Percentiles rank a stretch among this genome's conserved stretches.
Conservation (phyloP, 1,284 basidiomycete genomes). For the Malassezia cuniculi region DNA sequence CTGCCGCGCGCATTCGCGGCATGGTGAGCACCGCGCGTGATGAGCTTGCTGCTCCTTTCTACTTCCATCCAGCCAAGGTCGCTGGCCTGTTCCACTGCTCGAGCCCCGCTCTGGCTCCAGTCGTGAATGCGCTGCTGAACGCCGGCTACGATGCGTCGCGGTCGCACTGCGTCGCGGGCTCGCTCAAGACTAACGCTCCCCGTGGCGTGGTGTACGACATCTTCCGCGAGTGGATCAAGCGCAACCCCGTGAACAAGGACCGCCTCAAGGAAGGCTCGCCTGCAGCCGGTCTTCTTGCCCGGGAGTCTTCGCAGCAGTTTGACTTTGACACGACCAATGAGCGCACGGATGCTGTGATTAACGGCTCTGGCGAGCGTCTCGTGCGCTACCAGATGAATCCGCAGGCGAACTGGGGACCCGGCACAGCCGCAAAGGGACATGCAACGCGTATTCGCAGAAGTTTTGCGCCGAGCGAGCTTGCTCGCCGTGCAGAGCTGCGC, state of each 20-base stretch:
- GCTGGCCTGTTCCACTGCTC: slow-evolving; percentile 67
- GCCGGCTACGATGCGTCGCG: slow-evolving; percentile 72
- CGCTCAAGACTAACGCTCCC: slow-evolving; percentile 76
- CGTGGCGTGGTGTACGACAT: slow-evolving; percentile 65
- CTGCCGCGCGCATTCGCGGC: slow-evolving; percentile 72
- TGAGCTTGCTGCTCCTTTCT: slow-evolving; percentile 66
- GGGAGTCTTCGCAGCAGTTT: slow-evolving; percentile 44
- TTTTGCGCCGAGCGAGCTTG: slow-evolving; percentile 8
- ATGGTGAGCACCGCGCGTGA: slow-evolving; percentile 84
- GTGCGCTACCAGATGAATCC: slow-evolving; percentile 82
- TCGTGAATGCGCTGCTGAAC: slow-evolving; percentile 65
- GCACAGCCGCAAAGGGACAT: slow-evolving; percentile 39
- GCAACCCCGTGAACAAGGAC: slow-evolving; percentile 67
- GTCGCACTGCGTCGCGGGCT: slow-evolving; percentile 76
- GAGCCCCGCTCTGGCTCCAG: slow-evolving; percentile 18
- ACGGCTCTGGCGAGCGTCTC: slow-evolving; percentile 5
- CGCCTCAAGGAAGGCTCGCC: slow-evolving; percentile 53
- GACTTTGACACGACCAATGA: slow-evolving; percentile 18
- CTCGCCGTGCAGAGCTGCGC: slow-evolving; percentile 7
- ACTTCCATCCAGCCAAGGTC: slow-evolving; percentile 74
- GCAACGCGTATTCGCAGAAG: slow-evolving; percentile 9
- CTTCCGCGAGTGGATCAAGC: slow-evolving; percentile 61
- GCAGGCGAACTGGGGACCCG: slow-evolving; percentile 77
- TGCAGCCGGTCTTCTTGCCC: slow-evolving; percentile 54
- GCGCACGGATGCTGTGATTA: slow-evolving; percentile 9